Evolutionary conservation across 305 asterid species (phyloP).

Genomic region (Rubia occidens): DNA sequence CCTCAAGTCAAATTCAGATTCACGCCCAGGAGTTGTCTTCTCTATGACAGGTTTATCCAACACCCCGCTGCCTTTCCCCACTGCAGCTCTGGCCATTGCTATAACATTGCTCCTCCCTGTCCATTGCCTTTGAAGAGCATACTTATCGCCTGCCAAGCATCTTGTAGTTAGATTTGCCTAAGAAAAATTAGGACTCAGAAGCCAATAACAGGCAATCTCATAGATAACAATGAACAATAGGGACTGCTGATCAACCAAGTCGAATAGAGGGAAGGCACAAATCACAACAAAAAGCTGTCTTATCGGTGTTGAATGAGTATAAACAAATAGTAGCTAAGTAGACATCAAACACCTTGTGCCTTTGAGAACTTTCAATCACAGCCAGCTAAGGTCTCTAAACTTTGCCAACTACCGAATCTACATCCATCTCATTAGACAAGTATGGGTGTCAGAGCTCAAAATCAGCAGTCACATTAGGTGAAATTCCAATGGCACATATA

Average conservation of each 20-base stretch:
- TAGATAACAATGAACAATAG: neutral
- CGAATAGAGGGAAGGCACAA: neutral
- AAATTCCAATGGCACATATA: neutral
- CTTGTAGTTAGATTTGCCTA: conserved; percentile 7
- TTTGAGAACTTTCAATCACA: neutral
- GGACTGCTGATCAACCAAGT: neutral
- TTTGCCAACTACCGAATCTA: neutral
- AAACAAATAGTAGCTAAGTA: neutral
- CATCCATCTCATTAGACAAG: neutral
- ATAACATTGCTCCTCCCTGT: conserved; percentile 40
- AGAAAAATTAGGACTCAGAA: neutral
- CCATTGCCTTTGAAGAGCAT: conserved; percentile 50
- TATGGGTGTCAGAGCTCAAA: neutral
- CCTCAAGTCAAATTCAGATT: conserved; percentile 93
- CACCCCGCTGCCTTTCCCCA: conserved; percentile 77
- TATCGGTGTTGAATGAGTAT: neutral
- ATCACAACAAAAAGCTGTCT: neutral
- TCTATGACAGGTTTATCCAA: conserved; percentile 79
- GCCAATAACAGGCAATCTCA: neutral
- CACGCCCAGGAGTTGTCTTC: conserved; percentile 79
- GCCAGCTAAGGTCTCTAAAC: neutral
- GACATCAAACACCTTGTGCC: no score
- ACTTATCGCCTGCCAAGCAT: conserved; percentile 46
- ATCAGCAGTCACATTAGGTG: neutral
- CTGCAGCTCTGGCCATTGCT: conserved; percentile 43